A percentile compares a stretch with the other conserved stretches of the same genome.
Conservation (phyloP, 495 filamentous ascomycete genomes). For the Lasiosphaeria ovina region DNA sequence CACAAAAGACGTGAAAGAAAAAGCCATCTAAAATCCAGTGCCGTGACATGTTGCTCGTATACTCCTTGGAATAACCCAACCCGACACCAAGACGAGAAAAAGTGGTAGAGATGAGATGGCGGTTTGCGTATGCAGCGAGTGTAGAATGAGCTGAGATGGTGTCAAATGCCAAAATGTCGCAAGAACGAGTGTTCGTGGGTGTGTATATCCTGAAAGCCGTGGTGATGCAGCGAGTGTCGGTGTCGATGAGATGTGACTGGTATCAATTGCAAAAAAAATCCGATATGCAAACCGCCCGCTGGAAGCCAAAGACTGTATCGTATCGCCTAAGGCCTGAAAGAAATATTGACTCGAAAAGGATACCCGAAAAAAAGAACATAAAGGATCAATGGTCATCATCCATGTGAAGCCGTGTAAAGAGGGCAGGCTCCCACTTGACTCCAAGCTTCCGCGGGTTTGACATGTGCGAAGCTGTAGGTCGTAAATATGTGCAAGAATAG, state of each 20-base stretch:
- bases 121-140: slow-evolving; percentile 14
- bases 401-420: neutral
- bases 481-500: neutral
- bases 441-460: neutral
- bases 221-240: slow-evolving; percentile 28
- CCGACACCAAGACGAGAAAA: slow-evolving; percentile 1
- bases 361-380: slow-evolving; percentile 4
- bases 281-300: slow-evolving; percentile 18
- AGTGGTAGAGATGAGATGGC: neutral
- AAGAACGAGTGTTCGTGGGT: slow-evolving; percentile 7
- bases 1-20: slow-evolving; percentile 3
- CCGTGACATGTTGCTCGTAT: neutral
- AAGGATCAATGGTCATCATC: neutral
- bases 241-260: slow-evolving; percentile 20
- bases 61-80: neutral
- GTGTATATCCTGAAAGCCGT: slow-evolving; percentile 7
- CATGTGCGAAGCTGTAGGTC: too few relatives aligned
- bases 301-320: slow-evolving; percentile 14
- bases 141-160: slow-evolving; percentile 5
- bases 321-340: slow-evolving; percentile 9
- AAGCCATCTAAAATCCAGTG: neutral
- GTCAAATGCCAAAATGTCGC: neutral
- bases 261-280: slow-evolving; percentile 20
- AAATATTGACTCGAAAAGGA: neutral
- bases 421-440: too few relatives aligned